Evolutionary conservation across 176 grass and related monocot genomes (phyloP).

Genomic region (Olyra latifolia): DNA sequence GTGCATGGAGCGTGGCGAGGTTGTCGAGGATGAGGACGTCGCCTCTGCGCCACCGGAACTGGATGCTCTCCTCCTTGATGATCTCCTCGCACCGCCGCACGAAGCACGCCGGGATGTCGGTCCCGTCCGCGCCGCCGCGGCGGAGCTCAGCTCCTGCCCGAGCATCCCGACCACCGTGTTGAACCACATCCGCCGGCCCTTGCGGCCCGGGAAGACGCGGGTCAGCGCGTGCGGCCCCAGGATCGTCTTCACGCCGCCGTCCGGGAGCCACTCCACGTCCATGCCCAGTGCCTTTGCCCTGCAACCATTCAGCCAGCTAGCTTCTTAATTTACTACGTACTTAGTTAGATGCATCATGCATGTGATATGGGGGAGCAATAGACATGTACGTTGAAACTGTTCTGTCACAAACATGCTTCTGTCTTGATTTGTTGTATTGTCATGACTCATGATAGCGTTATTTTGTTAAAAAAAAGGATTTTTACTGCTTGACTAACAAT

Average conservation of each 20-base stretch:
- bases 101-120: conserved; percentile 46
- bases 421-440: no score
- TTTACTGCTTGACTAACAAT: no score
- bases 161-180: conserved; percentile 67
- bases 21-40: conserved; percentile 47
- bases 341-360: background rate
- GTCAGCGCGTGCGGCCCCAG: conserved; percentile 44
- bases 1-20: conserved; percentile 37
- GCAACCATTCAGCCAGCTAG: background rate
- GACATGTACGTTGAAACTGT: no score
- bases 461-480: no score
- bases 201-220: conserved; percentile 40
- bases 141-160: conserved; percentile 59
- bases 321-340: background rate
- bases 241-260: conserved; percentile 41
- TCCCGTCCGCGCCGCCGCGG: conserved; percentile 45
- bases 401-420: background rate
- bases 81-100: conserved; percentile 57
- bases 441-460: no score
- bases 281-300: conserved; percentile 43
- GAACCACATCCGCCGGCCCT: conserved; percentile 55
- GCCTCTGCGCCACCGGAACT: conserved; percentile 52
- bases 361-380: no score
- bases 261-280: conserved; percentile 49
- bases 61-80: conserved; percentile 77